Base-by-base conservation (phyloP, 2,329 filamentous ascomycete genomes). In the Endoconidiophora laricicola region DNA sequence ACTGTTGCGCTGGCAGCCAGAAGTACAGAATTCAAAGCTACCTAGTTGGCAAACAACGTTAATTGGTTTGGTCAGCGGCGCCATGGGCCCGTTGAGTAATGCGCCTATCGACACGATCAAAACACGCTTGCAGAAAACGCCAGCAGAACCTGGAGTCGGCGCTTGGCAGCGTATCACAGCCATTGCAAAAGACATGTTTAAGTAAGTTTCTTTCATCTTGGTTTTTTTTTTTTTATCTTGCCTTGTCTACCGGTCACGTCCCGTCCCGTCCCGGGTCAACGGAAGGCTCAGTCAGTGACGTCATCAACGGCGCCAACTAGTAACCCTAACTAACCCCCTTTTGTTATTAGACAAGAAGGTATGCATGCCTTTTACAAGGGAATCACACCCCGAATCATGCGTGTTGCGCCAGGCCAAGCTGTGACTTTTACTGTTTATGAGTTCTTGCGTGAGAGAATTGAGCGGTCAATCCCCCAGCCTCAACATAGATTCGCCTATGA, bases 41-140 rank as follows among this genome's bases (percentile, higher is more conserved):
- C 90, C 91, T 2, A 78, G 79, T 48, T 96, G 83, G 67, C 87
- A 96, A 68, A 98, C 91, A 2, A 88, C 86, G 4, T 46, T 90
- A 5, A 94, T 96, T 58, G 91, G 88, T 33, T 73, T 98, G 50
- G 81, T 98, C 23, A 86, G 79, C 49, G 91, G 91, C 58, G 91
- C 91, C 54, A 93, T 98, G 77, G 91, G 91, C 1, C 91, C 91
- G 4, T 76, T 98, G 61, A 91, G 84, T 58, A 98, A 98, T 63
- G 91, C 93, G 24, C 91, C 91, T 20, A 96, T 98, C 62, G 91
- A 98, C 62, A 98, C 91, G 38, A 96, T 98, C 71, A 98, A 98
- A 79, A 98, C 91, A 40, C 73, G 91, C 46, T 69, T 98, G 63
- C 91, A 98, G 65, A 91, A 86, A 68, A 91, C 80, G 47, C 86